phyloP scores from a whole-genome alignment of 1,284 basidiomycete genomes.

The Malassezia japonica region DNA sequence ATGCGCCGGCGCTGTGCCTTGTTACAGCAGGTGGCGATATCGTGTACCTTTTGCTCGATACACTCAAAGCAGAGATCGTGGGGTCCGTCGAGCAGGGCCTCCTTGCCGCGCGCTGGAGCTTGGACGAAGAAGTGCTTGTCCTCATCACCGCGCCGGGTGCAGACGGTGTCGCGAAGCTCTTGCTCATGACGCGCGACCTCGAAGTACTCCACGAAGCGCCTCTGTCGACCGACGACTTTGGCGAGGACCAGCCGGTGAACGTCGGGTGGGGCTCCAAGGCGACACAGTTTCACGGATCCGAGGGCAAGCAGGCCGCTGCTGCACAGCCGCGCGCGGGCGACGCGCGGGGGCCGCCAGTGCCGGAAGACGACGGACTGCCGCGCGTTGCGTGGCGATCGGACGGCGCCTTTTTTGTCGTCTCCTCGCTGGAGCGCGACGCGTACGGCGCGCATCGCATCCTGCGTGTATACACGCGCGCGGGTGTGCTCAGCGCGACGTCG shows the following conservation, averaged over 20 bases:
- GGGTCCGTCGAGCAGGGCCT: conserved; percentile 80
- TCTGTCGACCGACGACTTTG: conserved; percentile 67
- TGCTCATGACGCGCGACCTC: conserved; percentile 80
- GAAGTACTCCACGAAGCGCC: conserved; percentile 73
- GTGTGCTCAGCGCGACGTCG: conserved; percentile 69
- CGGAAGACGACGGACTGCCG: conserved; percentile 63
- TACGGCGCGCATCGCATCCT: conserved; percentile 59
- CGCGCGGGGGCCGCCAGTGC: conserved; percentile 48
- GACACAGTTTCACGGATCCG: conserved; percentile 93
- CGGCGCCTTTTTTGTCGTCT: conserved; percentile 76
- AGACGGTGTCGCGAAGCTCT: conserved; percentile 56
- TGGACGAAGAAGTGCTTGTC: conserved; percentile 74
- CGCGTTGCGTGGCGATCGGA: conserved; percentile 89
- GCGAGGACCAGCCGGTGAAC: conserved; percentile 81
- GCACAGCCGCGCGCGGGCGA: conserved; percentile 49
- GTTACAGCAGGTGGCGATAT: conserved; percentile 41
- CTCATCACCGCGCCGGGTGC: conserved; percentile 49
- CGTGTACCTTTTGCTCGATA: conserved; percentile 24
- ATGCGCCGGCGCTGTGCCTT: conserved; percentile 33
- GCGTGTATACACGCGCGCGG: conserved; percentile 55
- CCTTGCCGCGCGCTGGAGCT: conserved; percentile 72
- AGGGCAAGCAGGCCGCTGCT: conserved; percentile 76
- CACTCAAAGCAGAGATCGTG: conserved; percentile 26
- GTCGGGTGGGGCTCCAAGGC: conserved; percentile 96
- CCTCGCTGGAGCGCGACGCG: conserved; percentile 54